These are phyloP conservation scores for Blastobotrys aristatus DNA, from an alignment of 1,139 yeast species.

Conservation along the genomic window DNA sequence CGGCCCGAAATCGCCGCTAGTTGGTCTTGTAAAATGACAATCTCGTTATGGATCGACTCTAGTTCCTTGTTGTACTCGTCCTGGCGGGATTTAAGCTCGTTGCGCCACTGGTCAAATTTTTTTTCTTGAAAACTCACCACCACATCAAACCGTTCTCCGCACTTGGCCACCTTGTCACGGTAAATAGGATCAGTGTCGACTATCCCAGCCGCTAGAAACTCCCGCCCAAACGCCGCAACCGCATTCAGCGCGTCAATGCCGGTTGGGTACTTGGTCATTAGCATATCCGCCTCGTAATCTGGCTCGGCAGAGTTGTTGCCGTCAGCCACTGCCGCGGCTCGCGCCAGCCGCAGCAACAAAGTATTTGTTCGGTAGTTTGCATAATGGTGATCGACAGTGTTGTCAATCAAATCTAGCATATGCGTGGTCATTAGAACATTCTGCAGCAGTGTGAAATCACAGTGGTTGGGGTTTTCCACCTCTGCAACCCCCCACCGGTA, in stretches of 20 bases:
- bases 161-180: constrained; percentile 42
- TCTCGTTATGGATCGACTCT: constrained; percentile 39
- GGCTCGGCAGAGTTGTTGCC: not conserved
- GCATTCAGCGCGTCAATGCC: constrained; percentile 35
- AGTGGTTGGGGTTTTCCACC: constrained; percentile 57
- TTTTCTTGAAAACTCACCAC: constrained; percentile 51
- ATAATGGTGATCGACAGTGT: constrained; percentile 78
- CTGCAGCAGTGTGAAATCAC: constrained; percentile 58
- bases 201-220: constrained; percentile 38
- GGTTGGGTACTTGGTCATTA: constrained; percentile 24
- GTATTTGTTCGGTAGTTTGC: constrained; percentile 71
- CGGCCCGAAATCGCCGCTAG: no score
- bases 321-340: constrained; percentile 27
- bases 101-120: constrained; percentile 63
- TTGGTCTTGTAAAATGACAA: not conserved
- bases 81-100: constrained; percentile 53
- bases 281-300: not conserved
- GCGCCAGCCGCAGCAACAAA: constrained; percentile 61
- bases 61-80: constrained; percentile 52
- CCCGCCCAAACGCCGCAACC: constrained; percentile 40
- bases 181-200: constrained; percentile 46
- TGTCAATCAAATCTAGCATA: constrained; percentile 69
- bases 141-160: constrained; percentile 46
- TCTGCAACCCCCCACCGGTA: constrained; percentile 75
- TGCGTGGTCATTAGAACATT: constrained; percentile 59